These are phyloP conservation scores for Striga asiatica DNA, from an alignment of 257 asterid species.

Conservation along the genomic window DNA sequence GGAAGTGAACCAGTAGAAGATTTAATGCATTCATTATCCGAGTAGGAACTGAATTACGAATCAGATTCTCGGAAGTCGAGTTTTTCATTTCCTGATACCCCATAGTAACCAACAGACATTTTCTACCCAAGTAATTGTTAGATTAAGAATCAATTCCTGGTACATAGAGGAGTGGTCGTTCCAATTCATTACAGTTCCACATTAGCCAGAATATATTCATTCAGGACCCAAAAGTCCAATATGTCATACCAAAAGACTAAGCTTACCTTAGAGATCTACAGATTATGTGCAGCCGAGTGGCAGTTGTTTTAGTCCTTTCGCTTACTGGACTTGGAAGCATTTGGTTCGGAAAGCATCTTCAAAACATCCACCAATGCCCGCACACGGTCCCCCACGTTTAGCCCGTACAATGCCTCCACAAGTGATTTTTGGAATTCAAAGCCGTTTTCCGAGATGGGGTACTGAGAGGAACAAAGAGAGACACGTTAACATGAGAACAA, in stretches of 20 bases:
- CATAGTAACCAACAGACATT: constrained; percentile 33
- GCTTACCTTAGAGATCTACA: not conserved
- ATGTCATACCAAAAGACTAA: too few relatives aligned
- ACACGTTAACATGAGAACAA: constrained; percentile 9
- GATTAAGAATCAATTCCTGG: too few relatives aligned
- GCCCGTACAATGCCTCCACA: constrained; percentile 70
- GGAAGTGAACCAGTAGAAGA: constrained; percentile 28
- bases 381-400: constrained; percentile 64
- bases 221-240: too few relatives aligned
- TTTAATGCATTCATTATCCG: constrained; percentile 25
- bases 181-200: too few relatives aligned
- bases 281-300: not conserved
- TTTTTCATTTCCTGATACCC: constrained; percentile 79
- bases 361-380: constrained; percentile 65
- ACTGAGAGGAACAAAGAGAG: constrained; percentile 28
- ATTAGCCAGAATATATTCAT: too few relatives aligned
- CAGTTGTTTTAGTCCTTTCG: constrained; percentile 28
- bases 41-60: constrained; percentile 80
- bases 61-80: constrained; percentile 61
- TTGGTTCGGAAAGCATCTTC: constrained; percentile 60
- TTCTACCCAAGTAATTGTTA: too few relatives aligned
- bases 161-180: too few relatives aligned
- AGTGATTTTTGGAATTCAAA: constrained; percentile 75
- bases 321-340: constrained; percentile 30
- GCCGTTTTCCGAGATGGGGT: constrained; percentile 73